A percentile compares a stretch with the other conserved stretches of the same genome.
phyloP scores from a whole-genome alignment of 805 yeast species.

The Komagataella pseudopastoris region DNA sequence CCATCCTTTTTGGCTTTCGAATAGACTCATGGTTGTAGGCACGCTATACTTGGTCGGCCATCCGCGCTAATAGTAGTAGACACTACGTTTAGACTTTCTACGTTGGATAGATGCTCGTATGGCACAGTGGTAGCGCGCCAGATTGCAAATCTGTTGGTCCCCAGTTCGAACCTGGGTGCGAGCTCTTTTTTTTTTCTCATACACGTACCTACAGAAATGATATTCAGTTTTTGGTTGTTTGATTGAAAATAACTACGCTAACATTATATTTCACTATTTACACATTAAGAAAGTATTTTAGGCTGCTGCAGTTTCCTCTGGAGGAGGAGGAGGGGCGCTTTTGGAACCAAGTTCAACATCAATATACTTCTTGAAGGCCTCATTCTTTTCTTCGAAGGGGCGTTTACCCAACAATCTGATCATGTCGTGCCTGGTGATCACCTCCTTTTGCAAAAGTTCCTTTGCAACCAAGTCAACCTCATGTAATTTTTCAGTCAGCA shows the following conservation, averaged over 20 bases:
- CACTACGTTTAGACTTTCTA: too few species aligned
- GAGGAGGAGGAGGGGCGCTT: background rate
- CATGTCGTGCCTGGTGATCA: conserved; percentile 74
- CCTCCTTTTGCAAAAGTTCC: conserved; percentile 58
- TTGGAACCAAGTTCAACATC: conserved; percentile 14
- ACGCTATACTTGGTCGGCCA: too few species aligned
- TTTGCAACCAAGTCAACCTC: conserved; percentile 64
- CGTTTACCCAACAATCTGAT: conserved; percentile 62
- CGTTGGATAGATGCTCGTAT: conserved; percentile 11
- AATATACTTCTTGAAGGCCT: conserved; percentile 82
- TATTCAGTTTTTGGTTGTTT: too few species aligned
- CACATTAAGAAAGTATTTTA: background rate
- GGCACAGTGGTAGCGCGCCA: conserved; percentile 99
- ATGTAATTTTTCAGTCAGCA: conserved; percentile 43
- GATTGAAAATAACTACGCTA: too few species aligned
- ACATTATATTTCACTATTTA: background rate
- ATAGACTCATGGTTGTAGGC: too few species aligned
- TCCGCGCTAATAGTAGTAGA: background rate
- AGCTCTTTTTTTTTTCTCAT: conserved; percentile 37
- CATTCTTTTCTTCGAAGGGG: conserved; percentile 68
- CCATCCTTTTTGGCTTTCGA: too few species aligned
- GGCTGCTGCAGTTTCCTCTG: background rate
- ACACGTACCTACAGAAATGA: too few species aligned
- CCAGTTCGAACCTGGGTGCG: conserved; percentile 92
- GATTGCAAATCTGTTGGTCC: conserved; percentile 99